Evolutionary conservation across 139 green algal species (phyloP).

Genomic region (Trebouxia sp.): DNA sequence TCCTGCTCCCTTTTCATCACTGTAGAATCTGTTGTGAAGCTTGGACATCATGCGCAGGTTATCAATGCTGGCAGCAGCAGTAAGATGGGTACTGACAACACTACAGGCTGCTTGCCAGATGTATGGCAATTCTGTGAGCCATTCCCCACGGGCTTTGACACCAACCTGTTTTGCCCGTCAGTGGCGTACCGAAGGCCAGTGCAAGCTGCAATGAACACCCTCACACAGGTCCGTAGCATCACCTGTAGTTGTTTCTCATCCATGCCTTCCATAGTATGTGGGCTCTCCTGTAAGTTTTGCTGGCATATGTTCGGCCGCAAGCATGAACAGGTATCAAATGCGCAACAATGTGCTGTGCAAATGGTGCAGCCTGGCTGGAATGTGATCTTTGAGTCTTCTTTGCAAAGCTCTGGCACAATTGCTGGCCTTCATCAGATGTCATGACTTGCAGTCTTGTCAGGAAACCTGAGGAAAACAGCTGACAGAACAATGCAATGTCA

Average conservation of each 20-base stretch:
- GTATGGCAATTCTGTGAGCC: constrained; percentile 3
- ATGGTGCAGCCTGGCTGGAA: too few relatives aligned
- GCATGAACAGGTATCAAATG: too few relatives aligned
- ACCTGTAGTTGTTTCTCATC: too few relatives aligned
- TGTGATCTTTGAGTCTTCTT: too few relatives aligned
- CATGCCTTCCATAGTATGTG: too few relatives aligned
- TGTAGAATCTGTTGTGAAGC: neutral
- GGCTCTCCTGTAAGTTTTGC: too few relatives aligned
- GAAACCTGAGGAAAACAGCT: too few relatives aligned
- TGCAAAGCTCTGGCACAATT: too few relatives aligned
- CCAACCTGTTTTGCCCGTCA: neutral
- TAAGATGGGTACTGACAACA: neutral
- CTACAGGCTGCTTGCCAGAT: neutral
- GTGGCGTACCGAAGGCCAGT: neutral
- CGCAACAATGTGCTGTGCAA: too few relatives aligned
- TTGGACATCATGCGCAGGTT: neutral
- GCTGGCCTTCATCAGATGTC: too few relatives aligned
- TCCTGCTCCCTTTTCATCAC: neutral
- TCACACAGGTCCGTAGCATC: neutral
- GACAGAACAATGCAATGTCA: neutral
- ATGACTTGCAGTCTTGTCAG: too few relatives aligned
- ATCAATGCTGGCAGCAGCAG: neutral
- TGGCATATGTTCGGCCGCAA: too few relatives aligned
- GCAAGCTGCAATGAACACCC: neutral
- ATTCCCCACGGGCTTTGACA: neutral